These are phyloP conservation scores for Daldinia decipiens DNA, from an alignment of 495 filamentous ascomycete species.

Conservation along the genomic window DNA sequence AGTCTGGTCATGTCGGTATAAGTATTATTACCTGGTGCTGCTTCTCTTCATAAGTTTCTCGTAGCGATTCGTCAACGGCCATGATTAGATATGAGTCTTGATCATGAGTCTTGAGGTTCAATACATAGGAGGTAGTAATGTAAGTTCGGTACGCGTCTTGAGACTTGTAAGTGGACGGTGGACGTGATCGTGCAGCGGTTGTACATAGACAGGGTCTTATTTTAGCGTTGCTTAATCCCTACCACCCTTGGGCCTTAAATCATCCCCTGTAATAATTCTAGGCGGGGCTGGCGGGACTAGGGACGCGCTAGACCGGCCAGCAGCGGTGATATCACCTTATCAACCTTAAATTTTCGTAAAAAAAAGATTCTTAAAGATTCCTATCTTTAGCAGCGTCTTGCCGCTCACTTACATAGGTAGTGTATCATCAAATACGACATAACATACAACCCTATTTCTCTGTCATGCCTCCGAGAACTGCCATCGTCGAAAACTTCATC, in stretches of 20 bases:
- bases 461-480: constrained; percentile 51
- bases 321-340: constrained; percentile 41
- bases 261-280: constrained; percentile 17
- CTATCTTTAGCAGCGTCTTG: constrained; percentile 12
- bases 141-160: constrained; percentile 26
- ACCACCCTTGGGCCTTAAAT: constrained; percentile 10
- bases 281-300: constrained; percentile 11
- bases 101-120: neutral
- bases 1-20: constrained; percentile 28
- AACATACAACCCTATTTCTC: neutral
- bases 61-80: constrained; percentile 38
- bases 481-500: constrained; percentile 50
- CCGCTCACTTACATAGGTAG: constrained; percentile 12
- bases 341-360: constrained; percentile 31
- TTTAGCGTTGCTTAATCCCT: constrained; percentile 21
- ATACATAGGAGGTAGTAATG: neutral
- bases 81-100: constrained; percentile 28
- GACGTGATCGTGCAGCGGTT: constrained; percentile 6
- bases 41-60: constrained; percentile 46
- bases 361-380: constrained; percentile 22
- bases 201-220: constrained; percentile 5
- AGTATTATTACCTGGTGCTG: constrained; percentile 60
- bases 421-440: constrained; percentile 9
- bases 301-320: constrained; percentile 17
- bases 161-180: constrained; percentile 26